Conservation (phyloP, 306 rosid species). For the Lathyrus oleraceus region DNA sequence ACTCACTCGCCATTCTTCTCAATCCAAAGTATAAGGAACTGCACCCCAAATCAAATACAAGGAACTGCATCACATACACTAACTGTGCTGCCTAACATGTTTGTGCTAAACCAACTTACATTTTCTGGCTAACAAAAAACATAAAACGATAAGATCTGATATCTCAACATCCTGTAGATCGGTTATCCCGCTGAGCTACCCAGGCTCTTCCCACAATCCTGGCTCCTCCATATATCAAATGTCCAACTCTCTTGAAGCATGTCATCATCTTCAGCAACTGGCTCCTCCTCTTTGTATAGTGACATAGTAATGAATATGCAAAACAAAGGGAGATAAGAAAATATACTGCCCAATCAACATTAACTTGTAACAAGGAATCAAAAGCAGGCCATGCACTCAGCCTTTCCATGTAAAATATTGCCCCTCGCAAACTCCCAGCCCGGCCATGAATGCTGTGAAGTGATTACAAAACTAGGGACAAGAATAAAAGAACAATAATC, state of each 20-base stretch:
- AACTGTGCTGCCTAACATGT: not conserved
- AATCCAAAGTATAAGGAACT: not conserved
- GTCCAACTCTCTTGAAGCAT: not conserved
- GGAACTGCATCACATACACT: not conserved
- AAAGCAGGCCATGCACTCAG: not conserved
- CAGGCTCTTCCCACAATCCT: not conserved
- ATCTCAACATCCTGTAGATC: not conserved
- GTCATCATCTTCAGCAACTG: not conserved
- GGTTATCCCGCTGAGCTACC: not conserved
- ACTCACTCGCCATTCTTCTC: not conserved
- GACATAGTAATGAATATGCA: not conserved
- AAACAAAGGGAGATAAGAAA: not conserved
- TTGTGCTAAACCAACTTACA: not conserved
- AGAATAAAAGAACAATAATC: not conserved
- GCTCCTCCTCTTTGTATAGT: not conserved
- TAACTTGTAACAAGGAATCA: not conserved
- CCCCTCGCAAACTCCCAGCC: not conserved
- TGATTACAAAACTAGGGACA: not conserved
- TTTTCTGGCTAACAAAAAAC: not conserved
- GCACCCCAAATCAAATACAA: not conserved
- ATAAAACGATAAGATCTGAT: not conserved
- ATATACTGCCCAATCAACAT: not conserved
- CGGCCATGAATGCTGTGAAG: not conserved
- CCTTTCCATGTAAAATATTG: slow-evolving; percentile 29
- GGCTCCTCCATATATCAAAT: not conserved